Percentiles rank a stretch among this genome's conserved stretches.
Conservation (phyloP, 2,329 filamentous ascomycete genomes). For the Chaetothyriales sp. region DNA sequence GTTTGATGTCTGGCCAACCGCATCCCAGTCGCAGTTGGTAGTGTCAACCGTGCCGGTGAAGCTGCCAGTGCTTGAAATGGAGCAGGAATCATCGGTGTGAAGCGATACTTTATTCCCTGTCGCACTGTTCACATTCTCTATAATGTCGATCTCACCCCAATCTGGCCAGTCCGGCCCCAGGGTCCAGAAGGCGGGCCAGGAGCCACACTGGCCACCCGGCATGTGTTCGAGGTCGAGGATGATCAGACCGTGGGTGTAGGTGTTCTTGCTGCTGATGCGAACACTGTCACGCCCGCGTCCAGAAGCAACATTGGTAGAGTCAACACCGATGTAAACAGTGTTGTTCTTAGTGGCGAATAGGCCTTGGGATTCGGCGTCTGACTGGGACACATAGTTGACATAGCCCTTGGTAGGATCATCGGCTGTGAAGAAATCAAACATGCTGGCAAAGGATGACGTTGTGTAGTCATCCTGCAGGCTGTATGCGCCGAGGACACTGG, state of each 20-base stretch:
- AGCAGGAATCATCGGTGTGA: slow-evolving; percentile 49
- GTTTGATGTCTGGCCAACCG: slow-evolving; percentile 29
- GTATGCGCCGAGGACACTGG: slow-evolving; percentile 21
- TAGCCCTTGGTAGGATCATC: slow-evolving; percentile 60
- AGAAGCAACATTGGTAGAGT: slow-evolving; percentile 42
- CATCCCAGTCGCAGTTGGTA: slow-evolving; percentile 43
- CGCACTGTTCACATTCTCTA: slow-evolving; percentile 42
- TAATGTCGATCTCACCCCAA: slow-evolving; percentile 4
- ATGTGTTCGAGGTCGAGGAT: slow-evolving; percentile 60
- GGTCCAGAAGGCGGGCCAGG: slow-evolving; percentile 52
- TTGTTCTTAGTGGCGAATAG: slow-evolving; percentile 44
- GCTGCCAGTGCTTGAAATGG: slow-evolving; percentile 34
- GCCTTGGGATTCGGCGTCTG: slow-evolving; percentile 39
- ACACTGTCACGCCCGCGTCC: slow-evolving; percentile 52
- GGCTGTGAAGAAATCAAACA: slow-evolving; percentile 37
- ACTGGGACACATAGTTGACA: slow-evolving; percentile 51
- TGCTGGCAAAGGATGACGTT: slow-evolving; percentile 33
- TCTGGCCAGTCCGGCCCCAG: slow-evolving; percentile 11
- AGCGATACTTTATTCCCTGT: slow-evolving; percentile 48
- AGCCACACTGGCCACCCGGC: slow-evolving; percentile 57
- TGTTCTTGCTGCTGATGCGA: slow-evolving; percentile 50
- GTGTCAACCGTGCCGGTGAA: slow-evolving; percentile 34
- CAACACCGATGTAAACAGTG: slow-evolving; percentile 54
- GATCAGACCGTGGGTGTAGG: slow-evolving; percentile 52
- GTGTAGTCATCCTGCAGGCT: slow-evolving; percentile 35